phyloP scores from a whole-genome alignment of 192 early-diverging fungal species.

The Linderina pennispora region DNA sequence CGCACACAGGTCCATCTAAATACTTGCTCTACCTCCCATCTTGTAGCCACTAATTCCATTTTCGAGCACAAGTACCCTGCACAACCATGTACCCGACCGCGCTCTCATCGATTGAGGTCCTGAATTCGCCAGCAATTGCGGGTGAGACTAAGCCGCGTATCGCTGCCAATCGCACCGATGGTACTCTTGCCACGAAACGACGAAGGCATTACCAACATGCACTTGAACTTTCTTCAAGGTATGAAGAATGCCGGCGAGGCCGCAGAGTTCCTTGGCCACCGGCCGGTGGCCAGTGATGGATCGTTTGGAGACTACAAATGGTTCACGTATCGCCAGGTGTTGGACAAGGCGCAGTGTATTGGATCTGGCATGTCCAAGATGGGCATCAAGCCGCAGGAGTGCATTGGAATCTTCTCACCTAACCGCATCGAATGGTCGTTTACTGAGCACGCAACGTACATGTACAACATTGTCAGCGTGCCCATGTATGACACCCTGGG shows the following conservation, averaged over 20 bases:
- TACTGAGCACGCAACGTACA: slow-evolving; percentile 46
- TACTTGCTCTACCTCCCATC: too few relatives aligned
- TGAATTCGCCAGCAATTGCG: too few relatives aligned
- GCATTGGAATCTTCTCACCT: slow-evolving; percentile 61
- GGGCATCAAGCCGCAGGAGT: slow-evolving; percentile 54
- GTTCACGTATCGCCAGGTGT: slow-evolving; percentile 68
- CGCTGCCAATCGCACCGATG: slow-evolving; percentile 18
- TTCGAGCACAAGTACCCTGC: too few relatives aligned
- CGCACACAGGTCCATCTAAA: too few relatives aligned
- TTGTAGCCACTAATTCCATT: too few relatives aligned
- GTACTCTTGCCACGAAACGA: slow-evolving; percentile 16
- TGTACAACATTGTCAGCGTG: slow-evolving; percentile 66
- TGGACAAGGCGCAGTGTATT: slow-evolving; percentile 51
- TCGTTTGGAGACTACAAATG: slow-evolving; percentile 72
- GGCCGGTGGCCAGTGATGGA: slow-evolving; percentile 19
- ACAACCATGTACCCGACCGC: too few relatives aligned
- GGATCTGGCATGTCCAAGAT: slow-evolving; percentile 74
- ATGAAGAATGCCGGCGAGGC: slow-evolving; percentile 30
- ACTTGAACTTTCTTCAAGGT: slow-evolving; percentile 40
- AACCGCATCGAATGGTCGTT: slow-evolving; percentile 50
- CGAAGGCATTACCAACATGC: slow-evolving; percentile 41
- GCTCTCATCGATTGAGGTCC: too few relatives aligned
- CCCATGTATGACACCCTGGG: slow-evolving; percentile 86
- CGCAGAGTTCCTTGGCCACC: slow-evolving; percentile 28
- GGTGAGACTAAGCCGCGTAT: slow-evolving; percentile 45